phyloP scores from a whole-genome alignment of 2,329 filamentous ascomycete genomes.

The Fusarium coffeatum region DNA sequence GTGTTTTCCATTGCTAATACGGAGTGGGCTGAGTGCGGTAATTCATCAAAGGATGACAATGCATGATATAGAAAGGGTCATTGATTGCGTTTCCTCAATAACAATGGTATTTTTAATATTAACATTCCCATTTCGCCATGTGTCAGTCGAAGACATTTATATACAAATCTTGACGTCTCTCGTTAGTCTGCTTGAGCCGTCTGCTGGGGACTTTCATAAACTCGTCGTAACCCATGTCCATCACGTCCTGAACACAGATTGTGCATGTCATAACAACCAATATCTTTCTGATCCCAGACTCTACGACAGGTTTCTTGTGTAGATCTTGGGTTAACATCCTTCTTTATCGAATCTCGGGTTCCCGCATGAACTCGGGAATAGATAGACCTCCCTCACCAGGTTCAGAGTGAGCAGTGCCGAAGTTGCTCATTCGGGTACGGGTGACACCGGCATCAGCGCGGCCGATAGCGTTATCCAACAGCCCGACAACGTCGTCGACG shows the following conservation, averaged over 20 bases:
- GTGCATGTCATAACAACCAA: constrained; percentile 15
- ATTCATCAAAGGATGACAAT: background rate
- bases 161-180: constrained; percentile 21
- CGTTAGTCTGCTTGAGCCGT: constrained; percentile 28
- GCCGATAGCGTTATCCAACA: constrained; percentile 39
- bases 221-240: background rate
- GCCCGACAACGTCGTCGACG: constrained; percentile 46
- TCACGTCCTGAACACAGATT: constrained; percentile 2
- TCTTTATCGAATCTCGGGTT: constrained; percentile 55
- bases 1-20: constrained; percentile 8
- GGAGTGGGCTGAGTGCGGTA: background rate
- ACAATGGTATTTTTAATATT: background rate
- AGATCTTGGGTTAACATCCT: background rate
- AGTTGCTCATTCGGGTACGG: constrained; percentile 44
- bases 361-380: constrained; percentile 58
- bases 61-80: constrained; percentile 9
- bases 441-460: constrained; percentile 10
- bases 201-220: constrained; percentile 1
- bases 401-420: constrained; percentile 49
- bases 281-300: constrained; percentile 26
- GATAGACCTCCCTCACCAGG: constrained; percentile 51
- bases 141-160: background rate
- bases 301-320: background rate
- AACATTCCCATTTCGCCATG: background rate
- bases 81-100: constrained; percentile 9